A percentile compares a stretch with the other conserved stretches of the same genome.
Evolutionary conservation across 1,284 basidiomycete species (phyloP).

Genomic region (Papiliotrema flavescens): DNA sequence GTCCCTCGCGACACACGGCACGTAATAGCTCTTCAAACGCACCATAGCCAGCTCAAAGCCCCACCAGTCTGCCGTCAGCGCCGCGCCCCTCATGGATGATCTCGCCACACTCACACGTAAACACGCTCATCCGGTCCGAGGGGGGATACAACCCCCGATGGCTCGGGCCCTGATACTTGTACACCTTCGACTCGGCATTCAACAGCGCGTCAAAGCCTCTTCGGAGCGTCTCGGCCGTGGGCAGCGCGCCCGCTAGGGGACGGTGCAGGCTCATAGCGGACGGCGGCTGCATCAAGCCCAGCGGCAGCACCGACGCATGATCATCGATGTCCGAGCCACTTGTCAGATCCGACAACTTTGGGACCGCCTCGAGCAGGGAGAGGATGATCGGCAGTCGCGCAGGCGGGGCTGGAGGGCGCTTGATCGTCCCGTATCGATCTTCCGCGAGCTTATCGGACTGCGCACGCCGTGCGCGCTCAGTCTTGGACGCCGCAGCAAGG

Average conservation of each 20-base stretch:
- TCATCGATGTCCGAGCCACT: neutral
- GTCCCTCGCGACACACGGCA: too few relatives aligned
- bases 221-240: constrained; percentile 16
- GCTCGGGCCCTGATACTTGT: constrained; percentile 14
- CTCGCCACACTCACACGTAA: constrained; percentile 15
- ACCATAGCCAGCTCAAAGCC: constrained; percentile 23
- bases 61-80: constrained; percentile 23
- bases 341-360: neutral
- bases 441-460: constrained; percentile 1
- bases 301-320: constrained; percentile 1
- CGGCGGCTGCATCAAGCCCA: constrained; percentile 15
- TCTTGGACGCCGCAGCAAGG: constrained; percentile 7
- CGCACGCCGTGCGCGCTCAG: neutral
- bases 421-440: constrained; percentile 8
- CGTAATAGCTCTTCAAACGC: too few relatives aligned
- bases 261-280: constrained; percentile 14
- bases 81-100: neutral
- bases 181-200: constrained; percentile 20
- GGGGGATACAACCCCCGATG: constrained; percentile 16
- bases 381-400: constrained; percentile 13
- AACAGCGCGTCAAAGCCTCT: constrained; percentile 19
- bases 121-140: constrained; percentile 17
- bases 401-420: constrained; percentile 1
- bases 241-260: constrained; percentile 16
- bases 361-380: constrained; percentile 7